Percentiles rank a stretch among this genome's conserved stretches.
These are phyloP conservation scores for Cucumis melo DNA, from an alignment of 306 rosid species.

Conservation along the genomic window DNA sequence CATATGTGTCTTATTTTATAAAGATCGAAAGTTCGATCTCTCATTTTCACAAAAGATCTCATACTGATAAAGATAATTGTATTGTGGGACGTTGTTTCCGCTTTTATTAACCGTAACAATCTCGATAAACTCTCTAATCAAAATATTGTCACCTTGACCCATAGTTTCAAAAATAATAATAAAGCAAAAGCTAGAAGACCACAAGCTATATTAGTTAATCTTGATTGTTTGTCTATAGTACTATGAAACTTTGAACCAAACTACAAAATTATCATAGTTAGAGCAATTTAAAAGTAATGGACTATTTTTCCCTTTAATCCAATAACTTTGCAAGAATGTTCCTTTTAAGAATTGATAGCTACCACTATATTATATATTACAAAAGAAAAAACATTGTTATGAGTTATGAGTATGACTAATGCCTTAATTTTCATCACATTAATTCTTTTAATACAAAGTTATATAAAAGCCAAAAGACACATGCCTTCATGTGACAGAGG, in stretches of 20 bases:
- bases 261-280: neutral
- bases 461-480: neutral
- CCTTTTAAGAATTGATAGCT: neutral
- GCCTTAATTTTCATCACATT: neutral
- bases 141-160: too few species aligned
- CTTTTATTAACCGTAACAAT: too few species aligned
- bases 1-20: too few species aligned
- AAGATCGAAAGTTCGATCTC: too few species aligned
- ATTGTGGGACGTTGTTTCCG: too few species aligned
- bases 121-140: too few species aligned
- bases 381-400: neutral
- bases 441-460: neutral
- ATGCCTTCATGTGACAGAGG: neutral
- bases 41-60: too few species aligned
- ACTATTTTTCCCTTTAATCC: neutral
- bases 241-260: neutral
- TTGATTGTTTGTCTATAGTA: neutral
- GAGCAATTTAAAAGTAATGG: neutral
- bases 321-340: neutral
- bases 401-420: neutral
- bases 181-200: constrained; percentile 21
- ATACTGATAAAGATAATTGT: too few species aligned
- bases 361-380: neutral
- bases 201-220: too few species aligned
- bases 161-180: too few species aligned